Conservation (phyloP, 805 yeast species). For the Candida argentea region DNA sequence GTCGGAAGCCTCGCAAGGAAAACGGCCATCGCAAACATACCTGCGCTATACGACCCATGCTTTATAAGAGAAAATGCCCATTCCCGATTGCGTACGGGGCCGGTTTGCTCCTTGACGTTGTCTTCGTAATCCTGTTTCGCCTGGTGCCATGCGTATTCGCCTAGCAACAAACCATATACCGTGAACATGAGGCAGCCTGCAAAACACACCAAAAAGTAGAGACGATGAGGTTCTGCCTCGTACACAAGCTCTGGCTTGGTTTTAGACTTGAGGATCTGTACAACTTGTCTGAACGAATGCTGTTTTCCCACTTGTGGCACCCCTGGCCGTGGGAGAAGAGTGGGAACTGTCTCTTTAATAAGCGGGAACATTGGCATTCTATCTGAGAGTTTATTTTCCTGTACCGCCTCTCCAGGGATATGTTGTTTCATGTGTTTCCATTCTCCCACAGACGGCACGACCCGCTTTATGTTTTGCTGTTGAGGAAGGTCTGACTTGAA, state of each 20-base stretch:
- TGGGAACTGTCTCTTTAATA: conserved; percentile 52
- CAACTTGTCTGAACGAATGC: conserved; percentile 50
- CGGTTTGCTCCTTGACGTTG: conserved; percentile 38
- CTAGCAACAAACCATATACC: conserved; percentile 54
- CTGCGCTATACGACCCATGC: conserved; percentile 18
- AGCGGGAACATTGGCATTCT: conserved; percentile 61
- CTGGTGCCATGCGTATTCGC: conserved; percentile 46
- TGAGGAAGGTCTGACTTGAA: conserved; percentile 21
- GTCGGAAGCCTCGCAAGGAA: conserved; percentile 43
- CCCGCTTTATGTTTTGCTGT: conserved; percentile 18
- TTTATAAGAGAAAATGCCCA: conserved; percentile 21
- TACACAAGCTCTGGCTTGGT: conserved; percentile 63
- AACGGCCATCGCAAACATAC: conserved; percentile 20
- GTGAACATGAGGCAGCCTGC: conserved; percentile 60
- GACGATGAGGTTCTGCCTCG: conserved; percentile 75
- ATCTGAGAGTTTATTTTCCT: conserved; percentile 38
- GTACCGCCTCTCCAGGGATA: conserved; percentile 46
- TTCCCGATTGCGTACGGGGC: conserved; percentile 31
- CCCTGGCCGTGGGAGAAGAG: conserved; percentile 64
- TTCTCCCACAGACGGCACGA: conserved; percentile 25
- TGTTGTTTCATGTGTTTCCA: conserved; percentile 36
- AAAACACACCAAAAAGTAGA: conserved; percentile 61
- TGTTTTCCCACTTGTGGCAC: conserved; percentile 61
- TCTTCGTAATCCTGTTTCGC: conserved; percentile 42
- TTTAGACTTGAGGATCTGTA: conserved; percentile 44